These are phyloP conservation scores for Sonneratia caseolaris DNA, from an alignment of 345 rosid species.

Conservation along the genomic window DNA sequence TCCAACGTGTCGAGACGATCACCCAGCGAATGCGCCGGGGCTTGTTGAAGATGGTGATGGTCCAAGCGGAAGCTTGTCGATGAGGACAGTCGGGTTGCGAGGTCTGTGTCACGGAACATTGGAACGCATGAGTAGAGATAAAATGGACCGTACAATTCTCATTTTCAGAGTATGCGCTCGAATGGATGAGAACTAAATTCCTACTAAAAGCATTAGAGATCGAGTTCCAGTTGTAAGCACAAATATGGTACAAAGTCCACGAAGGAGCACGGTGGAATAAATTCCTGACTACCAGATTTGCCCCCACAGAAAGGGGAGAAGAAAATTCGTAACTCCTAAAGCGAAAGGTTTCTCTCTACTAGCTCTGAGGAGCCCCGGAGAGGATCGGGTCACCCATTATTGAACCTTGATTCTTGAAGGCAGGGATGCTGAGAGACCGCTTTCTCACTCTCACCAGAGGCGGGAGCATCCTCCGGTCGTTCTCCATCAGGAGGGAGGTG, in stretches of 20 bases:
- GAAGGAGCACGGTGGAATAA: neutral
- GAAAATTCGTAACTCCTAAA: neutral
- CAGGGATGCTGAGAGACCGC: conserved; percentile 82
- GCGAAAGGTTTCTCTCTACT: conserved; percentile 1
- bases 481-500: conserved; percentile 25
- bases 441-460: conserved; percentile 37
- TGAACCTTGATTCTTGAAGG: conserved; percentile 45
- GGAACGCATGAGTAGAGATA: no score
- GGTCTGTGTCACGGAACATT: no score
- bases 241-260: neutral
- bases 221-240: neutral
- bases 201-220: neutral
- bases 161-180: no score
- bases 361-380: conserved; percentile 43
- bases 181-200: no score
- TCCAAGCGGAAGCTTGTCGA: no score
- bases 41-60: no score
- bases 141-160: no score
- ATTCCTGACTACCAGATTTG: neutral
- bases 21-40: neutral
- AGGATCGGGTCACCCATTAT: conserved; percentile 42
- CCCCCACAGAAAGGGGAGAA: neutral
- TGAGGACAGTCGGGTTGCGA: no score
- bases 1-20: neutral
- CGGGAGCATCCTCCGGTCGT: conserved; percentile 16